Conservation (phyloP, 768 basidiomycete genomes). For the Termitomyces titanicus region DNA sequence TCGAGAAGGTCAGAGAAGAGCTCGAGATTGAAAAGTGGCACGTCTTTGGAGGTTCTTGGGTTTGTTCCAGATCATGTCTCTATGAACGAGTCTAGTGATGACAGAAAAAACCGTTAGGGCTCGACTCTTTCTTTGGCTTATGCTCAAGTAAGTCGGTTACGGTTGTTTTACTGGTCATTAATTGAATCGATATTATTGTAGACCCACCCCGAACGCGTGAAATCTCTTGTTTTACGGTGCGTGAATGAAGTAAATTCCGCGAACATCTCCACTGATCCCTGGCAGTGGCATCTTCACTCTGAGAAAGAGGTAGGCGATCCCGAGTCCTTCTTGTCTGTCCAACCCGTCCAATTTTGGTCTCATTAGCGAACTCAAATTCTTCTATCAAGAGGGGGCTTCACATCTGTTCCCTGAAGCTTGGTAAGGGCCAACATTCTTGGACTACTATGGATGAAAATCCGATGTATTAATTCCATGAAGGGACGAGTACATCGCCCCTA, state of each 20-base stretch:
- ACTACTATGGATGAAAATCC: background rate
- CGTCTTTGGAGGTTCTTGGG: conserved; percentile 95
- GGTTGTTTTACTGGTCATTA: background rate
- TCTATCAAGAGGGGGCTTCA: conserved; percentile 85
- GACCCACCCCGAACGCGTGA: conserved; percentile 80
- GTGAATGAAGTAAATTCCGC: no score
- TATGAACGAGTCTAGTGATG: background rate
- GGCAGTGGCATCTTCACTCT: conserved; percentile 77
- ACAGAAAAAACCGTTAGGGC: conserved; percentile 43
- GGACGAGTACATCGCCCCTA: conserved; percentile 79
- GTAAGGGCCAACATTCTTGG: conserved; percentile 30
- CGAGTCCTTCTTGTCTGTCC: background rate
- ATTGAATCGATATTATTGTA: conserved; percentile 24
- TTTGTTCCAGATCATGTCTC: conserved; percentile 25
- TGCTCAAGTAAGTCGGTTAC: conserved; percentile 54
- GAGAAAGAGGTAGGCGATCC: conserved; percentile 54
- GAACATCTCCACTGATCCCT: no score
- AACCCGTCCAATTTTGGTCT: background rate
- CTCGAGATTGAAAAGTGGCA: conserved; percentile 85
- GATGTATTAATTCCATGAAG: conserved; percentile 33
- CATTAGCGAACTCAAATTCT: conserved; percentile 76
- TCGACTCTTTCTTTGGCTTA: conserved; percentile 86
- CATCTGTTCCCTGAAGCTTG: conserved; percentile 88
- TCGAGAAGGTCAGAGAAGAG: conserved; percentile 76
- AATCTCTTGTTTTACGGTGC: conserved; percentile 77